Evolutionary conservation across 345 rosid genomes (phyloP).

Genomic region (Triadica sebifera): DNA sequence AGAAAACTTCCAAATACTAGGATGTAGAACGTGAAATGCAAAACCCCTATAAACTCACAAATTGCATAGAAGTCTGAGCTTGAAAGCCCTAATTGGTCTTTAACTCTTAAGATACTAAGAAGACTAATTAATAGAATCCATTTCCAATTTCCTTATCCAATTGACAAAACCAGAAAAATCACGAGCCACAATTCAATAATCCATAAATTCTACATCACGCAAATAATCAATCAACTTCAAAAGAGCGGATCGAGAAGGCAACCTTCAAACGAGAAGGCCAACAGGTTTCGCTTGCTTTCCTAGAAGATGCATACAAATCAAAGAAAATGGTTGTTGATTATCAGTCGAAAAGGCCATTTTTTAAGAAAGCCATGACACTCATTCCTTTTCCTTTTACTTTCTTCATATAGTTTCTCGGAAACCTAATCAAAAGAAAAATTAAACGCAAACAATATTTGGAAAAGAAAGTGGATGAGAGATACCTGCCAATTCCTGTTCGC

Average conservation of each 20-base stretch:
- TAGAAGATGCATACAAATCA: not conserved
- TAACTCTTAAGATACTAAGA: too few species aligned
- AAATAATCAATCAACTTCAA: not conserved
- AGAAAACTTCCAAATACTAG: not conserved
- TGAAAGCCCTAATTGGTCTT: not conserved
- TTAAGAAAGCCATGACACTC: too few species aligned
- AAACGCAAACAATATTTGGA: too few species aligned
- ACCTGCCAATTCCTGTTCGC: too few species aligned
- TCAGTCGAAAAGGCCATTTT: too few species aligned
- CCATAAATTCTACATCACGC: not conserved
- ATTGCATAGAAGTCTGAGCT: not conserved
- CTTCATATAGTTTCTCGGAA: too few species aligned
- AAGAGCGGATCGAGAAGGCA: not conserved
- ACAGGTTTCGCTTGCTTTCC: not conserved
- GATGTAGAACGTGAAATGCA: not conserved
- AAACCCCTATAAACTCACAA: not conserved
- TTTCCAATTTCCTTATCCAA: not conserved
- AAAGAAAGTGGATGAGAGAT: too few species aligned
- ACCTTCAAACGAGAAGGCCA: not conserved
- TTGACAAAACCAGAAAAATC: not conserved
- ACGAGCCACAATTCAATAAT: not conserved
- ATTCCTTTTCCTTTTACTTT: too few species aligned
- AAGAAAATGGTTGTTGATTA: too few species aligned
- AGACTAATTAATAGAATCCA: not conserved
- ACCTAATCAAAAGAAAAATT: too few species aligned